These are phyloP conservation scores for Epichloe amarillans DNA, from an alignment of 2,329 filamentous ascomycete species.

Conservation along the genomic window DNA sequence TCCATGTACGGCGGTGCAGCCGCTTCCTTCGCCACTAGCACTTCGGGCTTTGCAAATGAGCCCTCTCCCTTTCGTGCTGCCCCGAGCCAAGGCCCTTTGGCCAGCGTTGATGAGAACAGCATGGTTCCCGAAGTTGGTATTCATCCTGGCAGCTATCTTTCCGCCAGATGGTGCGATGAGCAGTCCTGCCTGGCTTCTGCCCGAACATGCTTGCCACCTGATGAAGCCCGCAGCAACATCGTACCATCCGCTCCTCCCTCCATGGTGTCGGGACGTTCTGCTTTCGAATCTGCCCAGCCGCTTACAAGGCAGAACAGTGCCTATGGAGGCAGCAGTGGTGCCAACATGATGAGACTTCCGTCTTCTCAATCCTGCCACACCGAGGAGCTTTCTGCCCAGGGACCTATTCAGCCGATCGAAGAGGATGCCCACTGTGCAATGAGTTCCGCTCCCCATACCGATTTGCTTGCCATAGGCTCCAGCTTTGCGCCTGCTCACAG, in stretches of 20 bases:
- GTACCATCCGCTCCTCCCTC: constrained; percentile 25
- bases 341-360: constrained; percentile 24
- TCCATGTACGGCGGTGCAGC: constrained; percentile 9
- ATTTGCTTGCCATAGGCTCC: constrained; percentile 25
- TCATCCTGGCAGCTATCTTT: constrained; percentile 25
- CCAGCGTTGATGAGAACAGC: constrained; percentile 23
- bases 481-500: constrained; percentile 16
- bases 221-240: constrained; percentile 14
- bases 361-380: constrained; percentile 23
- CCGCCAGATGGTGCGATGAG: constrained; percentile 14
- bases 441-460: constrained; percentile 16
- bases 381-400: constrained; percentile 10
- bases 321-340: constrained; percentile 17
- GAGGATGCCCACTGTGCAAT: constrained; percentile 14
- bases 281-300: constrained; percentile 23
- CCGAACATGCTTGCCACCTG: constrained; percentile 11
- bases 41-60: constrained; percentile 14
- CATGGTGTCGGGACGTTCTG: constrained; percentile 27
- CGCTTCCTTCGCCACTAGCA: constrained; percentile 13
- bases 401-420: constrained; percentile 9
- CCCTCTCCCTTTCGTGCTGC: constrained; percentile 19
- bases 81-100: constrained; percentile 18
- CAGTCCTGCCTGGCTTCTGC: constrained; percentile 15
- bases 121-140: constrained; percentile 21
- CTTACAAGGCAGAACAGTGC: constrained; percentile 32